Percentiles rank a stretch among this genome's conserved stretches.
phyloP scores from a whole-genome alignment of 176 grass and related monocot genomes.

The Oryza meyeriana region DNA sequence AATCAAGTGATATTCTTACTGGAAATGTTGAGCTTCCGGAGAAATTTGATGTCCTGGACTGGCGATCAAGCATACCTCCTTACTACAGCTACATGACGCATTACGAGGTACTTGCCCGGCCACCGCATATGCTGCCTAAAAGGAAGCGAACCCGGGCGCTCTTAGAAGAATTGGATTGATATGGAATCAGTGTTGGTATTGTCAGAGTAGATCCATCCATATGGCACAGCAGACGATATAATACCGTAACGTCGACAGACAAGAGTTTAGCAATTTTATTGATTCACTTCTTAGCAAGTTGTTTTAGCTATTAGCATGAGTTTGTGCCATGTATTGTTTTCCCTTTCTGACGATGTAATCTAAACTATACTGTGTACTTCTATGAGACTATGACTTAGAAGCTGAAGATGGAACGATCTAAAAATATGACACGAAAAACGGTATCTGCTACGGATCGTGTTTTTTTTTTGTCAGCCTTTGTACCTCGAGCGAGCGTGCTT shows the following conservation, averaged over 20 bases:
- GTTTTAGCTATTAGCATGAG: neutral
- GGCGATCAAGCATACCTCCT: neutral
- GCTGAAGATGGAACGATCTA: neutral
- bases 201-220: too few relatives aligned
- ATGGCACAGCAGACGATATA: neutral
- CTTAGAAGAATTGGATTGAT: neutral
- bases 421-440: neutral
- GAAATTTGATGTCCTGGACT: neutral
- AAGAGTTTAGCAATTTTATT: neutral
- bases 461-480: too few relatives aligned
- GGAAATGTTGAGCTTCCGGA: neutral
- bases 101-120: neutral
- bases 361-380: too few relatives aligned
- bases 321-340: too few relatives aligned
- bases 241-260: neutral
- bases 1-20: neutral
- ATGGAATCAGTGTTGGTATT: neutral
- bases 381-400: too few relatives aligned
- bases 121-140: neutral
- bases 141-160: neutral
- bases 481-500: too few relatives aligned
- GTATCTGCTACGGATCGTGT: neutral
- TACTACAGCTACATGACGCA: neutral
- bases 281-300: neutral
- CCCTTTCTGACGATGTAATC: too few relatives aligned